These are phyloP conservation scores for Metschnikowia borealis DNA, from an alignment of 805 yeast genomes.

Conservation along the genomic window DNA sequence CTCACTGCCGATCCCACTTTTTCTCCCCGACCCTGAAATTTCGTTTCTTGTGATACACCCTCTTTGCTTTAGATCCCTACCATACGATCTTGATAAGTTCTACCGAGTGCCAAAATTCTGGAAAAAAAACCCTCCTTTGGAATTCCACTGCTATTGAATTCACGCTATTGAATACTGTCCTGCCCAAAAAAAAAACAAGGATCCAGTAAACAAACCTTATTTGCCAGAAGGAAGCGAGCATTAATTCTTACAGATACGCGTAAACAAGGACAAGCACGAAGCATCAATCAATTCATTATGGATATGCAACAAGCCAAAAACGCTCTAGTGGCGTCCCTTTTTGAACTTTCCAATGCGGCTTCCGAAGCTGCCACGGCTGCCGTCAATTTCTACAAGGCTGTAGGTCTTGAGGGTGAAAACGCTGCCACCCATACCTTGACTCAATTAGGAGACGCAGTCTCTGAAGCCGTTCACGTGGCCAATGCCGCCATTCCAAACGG, in stretches of 20 bases:
- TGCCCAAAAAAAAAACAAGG: background rate
- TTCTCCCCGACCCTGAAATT: background rate
- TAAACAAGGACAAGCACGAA: background rate
- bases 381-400: conserved; percentile 64
- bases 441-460: conserved; percentile 23
- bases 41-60: background rate
- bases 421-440: conserved; percentile 38
- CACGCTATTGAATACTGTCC: background rate
- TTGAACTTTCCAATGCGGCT: conserved; percentile 83
- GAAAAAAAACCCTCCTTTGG: background rate
- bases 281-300: conserved; percentile 5
- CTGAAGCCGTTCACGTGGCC: conserved; percentile 37
- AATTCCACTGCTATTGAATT: background rate
- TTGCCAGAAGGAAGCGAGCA: background rate
- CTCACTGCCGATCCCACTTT: background rate
- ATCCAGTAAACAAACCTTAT: background rate
- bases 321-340: conserved; percentile 67
- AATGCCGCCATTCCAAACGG: conserved; percentile 27
- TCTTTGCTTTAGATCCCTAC: background rate
- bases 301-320: conserved; percentile 21
- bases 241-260: conserved; percentile 1
- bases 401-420: conserved; percentile 42
- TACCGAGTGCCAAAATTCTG: background rate
- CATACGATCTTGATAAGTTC: background rate
- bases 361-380: conserved; percentile 78